Evolutionary conservation across 495 filamentous ascomycete genomes (phyloP).

Genomic region (Penicillium arizonense): DNA sequence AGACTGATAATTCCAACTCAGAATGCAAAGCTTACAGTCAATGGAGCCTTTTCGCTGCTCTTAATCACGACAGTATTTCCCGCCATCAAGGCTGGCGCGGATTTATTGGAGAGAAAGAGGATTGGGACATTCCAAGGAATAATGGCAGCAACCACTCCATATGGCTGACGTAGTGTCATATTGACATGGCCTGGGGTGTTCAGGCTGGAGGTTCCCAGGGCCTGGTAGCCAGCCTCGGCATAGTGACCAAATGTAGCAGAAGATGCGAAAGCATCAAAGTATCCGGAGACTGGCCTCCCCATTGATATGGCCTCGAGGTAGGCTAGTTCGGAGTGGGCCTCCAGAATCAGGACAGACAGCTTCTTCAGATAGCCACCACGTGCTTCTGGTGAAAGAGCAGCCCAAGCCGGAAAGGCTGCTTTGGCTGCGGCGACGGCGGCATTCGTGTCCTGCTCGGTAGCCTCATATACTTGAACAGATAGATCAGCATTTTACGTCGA

Average conservation of each 20-base stretch:
- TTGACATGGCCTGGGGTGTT: conserved; percentile 57
- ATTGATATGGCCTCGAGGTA: conserved; percentile 38
- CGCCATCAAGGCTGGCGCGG: conserved; percentile 53
- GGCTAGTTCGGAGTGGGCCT: conserved; percentile 48
- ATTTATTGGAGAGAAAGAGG: conserved; percentile 40
- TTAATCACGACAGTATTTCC: conserved; percentile 59
- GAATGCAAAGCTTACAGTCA: conserved; percentile 37
- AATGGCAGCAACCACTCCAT: conserved; percentile 34
- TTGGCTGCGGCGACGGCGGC: conserved; percentile 58
- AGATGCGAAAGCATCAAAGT: conserved; percentile 25
- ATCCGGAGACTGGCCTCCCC: conserved; percentile 28
- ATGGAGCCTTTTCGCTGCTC: conserved; percentile 56
- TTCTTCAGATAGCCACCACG: conserved; percentile 48
- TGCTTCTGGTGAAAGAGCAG: conserved; percentile 38
- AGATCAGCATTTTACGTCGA: background rate
- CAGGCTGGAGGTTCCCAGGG: too few relatives aligned
- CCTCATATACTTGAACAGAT: conserved; percentile 14
- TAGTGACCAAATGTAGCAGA: too few relatives aligned
- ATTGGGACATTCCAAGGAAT: conserved; percentile 36
- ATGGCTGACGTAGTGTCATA: conserved; percentile 32
- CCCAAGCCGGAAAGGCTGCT: conserved; percentile 55
- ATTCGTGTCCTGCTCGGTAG: conserved; percentile 53
- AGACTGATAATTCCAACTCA: background rate
- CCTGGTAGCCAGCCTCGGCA: too few relatives aligned
- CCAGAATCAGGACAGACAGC: conserved; percentile 48